phyloP scores from a whole-genome alignment of 2,329 filamentous ascomycete genomes.

The Leptographium lundbergii region DNA sequence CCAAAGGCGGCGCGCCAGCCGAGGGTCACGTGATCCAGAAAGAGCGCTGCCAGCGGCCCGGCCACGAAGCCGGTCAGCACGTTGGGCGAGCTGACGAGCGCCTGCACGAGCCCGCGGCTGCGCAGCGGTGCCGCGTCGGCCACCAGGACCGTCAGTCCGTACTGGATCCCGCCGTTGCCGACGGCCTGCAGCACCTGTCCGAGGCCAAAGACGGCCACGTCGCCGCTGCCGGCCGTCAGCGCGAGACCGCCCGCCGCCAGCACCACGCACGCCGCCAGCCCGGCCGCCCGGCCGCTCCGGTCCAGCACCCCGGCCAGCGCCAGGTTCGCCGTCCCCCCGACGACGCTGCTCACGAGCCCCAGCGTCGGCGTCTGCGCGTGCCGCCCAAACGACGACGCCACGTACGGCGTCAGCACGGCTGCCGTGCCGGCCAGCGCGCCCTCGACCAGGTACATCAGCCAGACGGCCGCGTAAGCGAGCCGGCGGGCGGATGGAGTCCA shows the following conservation, averaged over 20 bases:
- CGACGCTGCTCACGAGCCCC: constrained; percentile 16
- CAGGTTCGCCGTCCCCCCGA: constrained; percentile 39
- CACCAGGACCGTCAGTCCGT: constrained; percentile 49
- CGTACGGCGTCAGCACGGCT: constrained; percentile 17
- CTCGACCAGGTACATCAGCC: constrained; percentile 24
- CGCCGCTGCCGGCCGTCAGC: constrained; percentile 44
- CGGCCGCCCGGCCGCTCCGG: constrained; percentile 44
- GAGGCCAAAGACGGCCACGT: constrained; percentile 26
- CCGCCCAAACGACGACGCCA: constrained; percentile 8
- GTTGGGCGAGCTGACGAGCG: constrained; percentile 49
- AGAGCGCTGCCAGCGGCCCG: constrained; percentile 37
- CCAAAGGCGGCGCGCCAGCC: constrained; percentile 36
- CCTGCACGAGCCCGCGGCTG: constrained; percentile 49
- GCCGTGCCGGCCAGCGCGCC: not conserved
- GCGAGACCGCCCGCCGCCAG: constrained; percentile 34
- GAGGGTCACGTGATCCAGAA: constrained; percentile 22
- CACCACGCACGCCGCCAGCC: constrained; percentile 36
- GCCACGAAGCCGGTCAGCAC: constrained; percentile 50
- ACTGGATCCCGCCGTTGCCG: constrained; percentile 39
- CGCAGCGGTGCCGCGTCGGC: constrained; percentile 52
- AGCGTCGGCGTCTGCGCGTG: constrained; percentile 11
- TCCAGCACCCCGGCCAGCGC: constrained; percentile 47
- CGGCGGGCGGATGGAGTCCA: no score
- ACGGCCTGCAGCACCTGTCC: constrained; percentile 38
- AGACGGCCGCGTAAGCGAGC: constrained; percentile 28